Evolutionary conservation across 768 basidiomycete species (phyloP).

Genomic region (Podaxis carcinomalis): DNA sequence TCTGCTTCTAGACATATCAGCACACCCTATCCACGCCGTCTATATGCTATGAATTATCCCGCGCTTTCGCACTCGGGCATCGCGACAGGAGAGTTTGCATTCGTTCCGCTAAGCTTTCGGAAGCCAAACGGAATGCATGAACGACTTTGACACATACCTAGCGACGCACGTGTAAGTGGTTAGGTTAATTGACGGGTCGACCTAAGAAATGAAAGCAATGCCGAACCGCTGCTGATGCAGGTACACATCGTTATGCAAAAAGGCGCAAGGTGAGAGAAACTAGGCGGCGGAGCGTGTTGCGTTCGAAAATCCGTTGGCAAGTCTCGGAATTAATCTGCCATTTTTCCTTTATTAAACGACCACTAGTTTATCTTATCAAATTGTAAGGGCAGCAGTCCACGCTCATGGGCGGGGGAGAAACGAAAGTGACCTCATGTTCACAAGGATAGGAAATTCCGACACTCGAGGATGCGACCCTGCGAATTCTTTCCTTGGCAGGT

Average conservation of each 20-base stretch:
- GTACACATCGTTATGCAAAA: too few species aligned
- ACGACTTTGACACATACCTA: background rate
- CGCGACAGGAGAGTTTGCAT: background rate
- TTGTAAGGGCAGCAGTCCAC: background rate
- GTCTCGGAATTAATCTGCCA: background rate
- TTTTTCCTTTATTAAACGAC: background rate
- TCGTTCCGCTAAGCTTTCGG: background rate
- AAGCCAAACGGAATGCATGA: background rate
- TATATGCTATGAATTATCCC: slow-evolving; percentile 7
- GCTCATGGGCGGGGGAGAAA: background rate
- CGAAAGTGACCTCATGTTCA: background rate
- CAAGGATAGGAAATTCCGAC: background rate
- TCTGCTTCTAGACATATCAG: slow-evolving; percentile 7
- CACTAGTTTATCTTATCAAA: background rate
- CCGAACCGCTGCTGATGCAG: too few species aligned
- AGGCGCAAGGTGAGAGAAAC: background rate
- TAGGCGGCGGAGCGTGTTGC: background rate
- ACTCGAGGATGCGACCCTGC: background rate
- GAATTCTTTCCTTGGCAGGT: background rate
- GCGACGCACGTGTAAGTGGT: background rate
- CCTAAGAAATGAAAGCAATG: too few species aligned
- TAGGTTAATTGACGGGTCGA: too few species aligned
- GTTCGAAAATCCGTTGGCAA: background rate
- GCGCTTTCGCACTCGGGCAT: too few species aligned
- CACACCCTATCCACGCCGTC: slow-evolving; percentile 5